Evolutionary conservation across 192 early-diverging fungal species (phyloP).

Genomic region (Spinellus fusiger): DNA sequence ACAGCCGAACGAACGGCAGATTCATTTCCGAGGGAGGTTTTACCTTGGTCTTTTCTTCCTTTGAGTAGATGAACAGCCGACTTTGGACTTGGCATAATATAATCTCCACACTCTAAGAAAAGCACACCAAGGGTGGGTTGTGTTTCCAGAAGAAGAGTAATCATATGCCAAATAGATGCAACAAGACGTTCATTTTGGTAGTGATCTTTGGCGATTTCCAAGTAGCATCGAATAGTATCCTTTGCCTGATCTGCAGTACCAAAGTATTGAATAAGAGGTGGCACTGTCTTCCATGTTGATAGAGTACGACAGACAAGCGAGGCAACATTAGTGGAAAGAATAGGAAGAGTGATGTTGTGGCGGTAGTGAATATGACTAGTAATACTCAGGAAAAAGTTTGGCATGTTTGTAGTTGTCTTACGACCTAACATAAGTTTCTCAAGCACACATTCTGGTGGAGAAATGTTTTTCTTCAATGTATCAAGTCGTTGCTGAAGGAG

Average conservation of each 20-base stretch:
- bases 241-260: slow-evolving; percentile 39
- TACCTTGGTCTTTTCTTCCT: slow-evolving; percentile 22
- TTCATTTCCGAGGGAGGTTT: slow-evolving; percentile 4
- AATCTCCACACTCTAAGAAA: slow-evolving; percentile 26
- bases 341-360: slow-evolving; percentile 26
- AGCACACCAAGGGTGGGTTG: slow-evolving; percentile 39
- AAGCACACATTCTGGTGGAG: slow-evolving; percentile 21
- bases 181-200: slow-evolving; percentile 13
- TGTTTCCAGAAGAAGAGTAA: slow-evolving; percentile 36
- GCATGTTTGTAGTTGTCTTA: slow-evolving; percentile 27
- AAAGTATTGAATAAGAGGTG: slow-evolving; percentile 42
- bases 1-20: slow-evolving; percentile 37
- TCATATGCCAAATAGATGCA: slow-evolving; percentile 40
- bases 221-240: slow-evolving; percentile 19
- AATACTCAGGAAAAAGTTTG: slow-evolving; percentile 33
- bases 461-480: neutral
- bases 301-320: slow-evolving; percentile 34
- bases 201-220: slow-evolving; percentile 13
- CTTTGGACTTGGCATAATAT: slow-evolving; percentile 30
- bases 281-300: slow-evolving; percentile 30
- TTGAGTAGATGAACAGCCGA: slow-evolving; percentile 17
- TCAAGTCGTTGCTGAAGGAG: slow-evolving; percentile 27
- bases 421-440: slow-evolving; percentile 43
- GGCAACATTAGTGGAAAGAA: slow-evolving; percentile 38
- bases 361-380: slow-evolving; percentile 32